phyloP scores from a whole-genome alignment of 371 early-diverging fungal species.

The Chytridiales sp. region DNA sequence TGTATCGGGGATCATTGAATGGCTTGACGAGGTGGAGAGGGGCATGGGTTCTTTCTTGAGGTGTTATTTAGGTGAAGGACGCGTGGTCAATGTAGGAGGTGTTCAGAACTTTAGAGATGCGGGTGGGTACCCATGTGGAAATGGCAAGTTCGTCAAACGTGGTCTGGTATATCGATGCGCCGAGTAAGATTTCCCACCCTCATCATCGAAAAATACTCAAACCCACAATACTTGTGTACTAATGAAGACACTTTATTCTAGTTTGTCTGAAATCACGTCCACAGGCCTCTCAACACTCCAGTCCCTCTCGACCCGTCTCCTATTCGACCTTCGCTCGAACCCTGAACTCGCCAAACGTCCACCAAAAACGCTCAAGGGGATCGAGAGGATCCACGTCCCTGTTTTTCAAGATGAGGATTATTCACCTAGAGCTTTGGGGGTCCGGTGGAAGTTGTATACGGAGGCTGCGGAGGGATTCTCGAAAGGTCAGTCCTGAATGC shows the following conservation, averaged over 20 bases:
- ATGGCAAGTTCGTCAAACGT: background rate
- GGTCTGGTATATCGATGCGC: slow-evolving; percentile 11
- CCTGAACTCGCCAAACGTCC: slow-evolving; percentile 1
- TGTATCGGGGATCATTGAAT: background rate
- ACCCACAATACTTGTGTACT: too few species aligned
- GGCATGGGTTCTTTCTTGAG: slow-evolving; percentile 3
- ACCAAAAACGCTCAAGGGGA: background rate
- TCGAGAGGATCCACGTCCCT: slow-evolving; percentile 6
- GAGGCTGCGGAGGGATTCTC: slow-evolving; percentile 15
- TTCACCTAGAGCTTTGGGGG: slow-evolving; percentile 11
- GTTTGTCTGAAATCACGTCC: background rate
- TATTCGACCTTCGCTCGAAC: slow-evolving; percentile 20
- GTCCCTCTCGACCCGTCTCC: background rate
- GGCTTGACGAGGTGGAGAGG: background rate
- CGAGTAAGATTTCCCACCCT: slow-evolving; percentile 4
- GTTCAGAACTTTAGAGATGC: slow-evolving; percentile 20
- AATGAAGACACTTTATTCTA: background rate
- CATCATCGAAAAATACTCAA: too few species aligned
- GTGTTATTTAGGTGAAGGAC: background rate
- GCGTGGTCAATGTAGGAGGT: slow-evolving; percentile 1
- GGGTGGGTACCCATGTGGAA: slow-evolving; percentile 17
- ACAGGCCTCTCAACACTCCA: background rate
- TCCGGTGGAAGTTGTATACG: slow-evolving; percentile 15
- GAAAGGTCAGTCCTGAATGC: too few species aligned
- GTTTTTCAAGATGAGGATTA: slow-evolving; percentile 14